Conservation (phyloP, 2,329 filamentous ascomycete genomes). For the Xylaria sp. region DNA sequence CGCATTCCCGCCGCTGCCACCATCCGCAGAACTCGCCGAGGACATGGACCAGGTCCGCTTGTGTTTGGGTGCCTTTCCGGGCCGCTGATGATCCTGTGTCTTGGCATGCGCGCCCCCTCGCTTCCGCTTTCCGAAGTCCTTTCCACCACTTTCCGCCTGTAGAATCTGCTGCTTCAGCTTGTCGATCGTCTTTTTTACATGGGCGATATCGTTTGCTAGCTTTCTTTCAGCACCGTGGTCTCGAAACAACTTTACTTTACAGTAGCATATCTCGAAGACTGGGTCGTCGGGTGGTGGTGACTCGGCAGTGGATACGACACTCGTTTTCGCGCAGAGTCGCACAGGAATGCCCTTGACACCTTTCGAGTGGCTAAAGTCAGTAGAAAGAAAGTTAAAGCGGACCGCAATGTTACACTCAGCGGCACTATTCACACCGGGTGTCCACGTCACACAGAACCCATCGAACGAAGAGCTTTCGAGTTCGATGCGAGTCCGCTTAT, state of each 20-base stretch:
- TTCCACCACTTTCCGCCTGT: constrained; percentile 76
- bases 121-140: constrained; percentile 75
- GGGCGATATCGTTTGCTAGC: constrained; percentile 90
- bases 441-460: constrained; percentile 92
- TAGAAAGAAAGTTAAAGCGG: constrained; percentile 98
- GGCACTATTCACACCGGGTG: constrained; percentile 73
- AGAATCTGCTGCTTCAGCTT: constrained; percentile 94
- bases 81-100: constrained; percentile 64
- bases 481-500: constrained; percentile 75
- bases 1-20: constrained; percentile 54
- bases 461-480: constrained; percentile 87
- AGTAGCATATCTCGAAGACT: constrained; percentile 83
- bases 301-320: constrained; percentile 65
- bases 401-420: constrained; percentile 88
- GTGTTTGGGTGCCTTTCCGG: constrained; percentile 88
- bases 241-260: constrained; percentile 96
- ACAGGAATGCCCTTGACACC: constrained; percentile 98
- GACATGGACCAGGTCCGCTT: constrained; percentile 97
- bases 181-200: constrained; percentile 96
- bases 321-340: constrained; percentile 90
- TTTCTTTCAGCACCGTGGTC: constrained; percentile 97
- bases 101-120: constrained; percentile 61
- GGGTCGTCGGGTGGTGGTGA: constrained; percentile 60
- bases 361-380: constrained; percentile 98
- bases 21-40: constrained; percentile 72